phyloP scores from a whole-genome alignment of 2,329 filamentous ascomycete genomes.

The Trichophyton verrucosum region DNA sequence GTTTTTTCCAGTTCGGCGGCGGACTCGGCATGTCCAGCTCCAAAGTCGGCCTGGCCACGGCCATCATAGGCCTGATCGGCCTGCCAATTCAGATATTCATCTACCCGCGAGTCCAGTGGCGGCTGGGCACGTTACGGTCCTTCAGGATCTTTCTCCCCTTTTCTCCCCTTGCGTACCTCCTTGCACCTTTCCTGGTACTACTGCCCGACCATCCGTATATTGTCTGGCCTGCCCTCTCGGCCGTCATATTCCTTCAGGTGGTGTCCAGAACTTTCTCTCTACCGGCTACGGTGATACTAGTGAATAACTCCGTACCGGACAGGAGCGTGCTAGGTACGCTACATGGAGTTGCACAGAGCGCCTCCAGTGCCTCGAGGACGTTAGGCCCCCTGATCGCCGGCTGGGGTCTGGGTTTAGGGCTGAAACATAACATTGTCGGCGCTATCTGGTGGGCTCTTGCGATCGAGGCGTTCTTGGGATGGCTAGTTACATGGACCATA shows the following conservation, averaged over 20 bases:
- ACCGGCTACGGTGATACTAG: constrained; percentile 46
- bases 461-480: constrained; percentile 44
- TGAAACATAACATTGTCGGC: constrained; percentile 43
- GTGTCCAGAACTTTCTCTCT: constrained; percentile 58
- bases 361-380: constrained; percentile 42
- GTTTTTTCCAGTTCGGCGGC: constrained; percentile 50
- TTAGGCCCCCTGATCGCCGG: constrained; percentile 45
- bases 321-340: constrained; percentile 45
- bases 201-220: constrained; percentile 44
- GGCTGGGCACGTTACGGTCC: constrained; percentile 54
- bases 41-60: constrained; percentile 64
- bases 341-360: constrained; percentile 47
- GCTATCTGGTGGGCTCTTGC: constrained; percentile 48
- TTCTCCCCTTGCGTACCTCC: constrained; percentile 57
- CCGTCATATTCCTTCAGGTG: constrained; percentile 57
- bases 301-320: constrained; percentile 50
- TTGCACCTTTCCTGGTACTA: constrained; percentile 59
- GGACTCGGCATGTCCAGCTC: constrained; percentile 62
- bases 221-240: constrained; percentile 53
- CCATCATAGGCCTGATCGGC: constrained; percentile 63
- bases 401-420: constrained; percentile 42
- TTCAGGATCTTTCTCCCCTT: constrained; percentile 57
- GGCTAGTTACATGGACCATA: constrained; percentile 47
- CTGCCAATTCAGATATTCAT: constrained; percentile 58
- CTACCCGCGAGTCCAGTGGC: constrained; percentile 55